Evolutionary conservation across 106 monocot species (phyloP).

Genomic region (Cymbidium sinense): DNA sequence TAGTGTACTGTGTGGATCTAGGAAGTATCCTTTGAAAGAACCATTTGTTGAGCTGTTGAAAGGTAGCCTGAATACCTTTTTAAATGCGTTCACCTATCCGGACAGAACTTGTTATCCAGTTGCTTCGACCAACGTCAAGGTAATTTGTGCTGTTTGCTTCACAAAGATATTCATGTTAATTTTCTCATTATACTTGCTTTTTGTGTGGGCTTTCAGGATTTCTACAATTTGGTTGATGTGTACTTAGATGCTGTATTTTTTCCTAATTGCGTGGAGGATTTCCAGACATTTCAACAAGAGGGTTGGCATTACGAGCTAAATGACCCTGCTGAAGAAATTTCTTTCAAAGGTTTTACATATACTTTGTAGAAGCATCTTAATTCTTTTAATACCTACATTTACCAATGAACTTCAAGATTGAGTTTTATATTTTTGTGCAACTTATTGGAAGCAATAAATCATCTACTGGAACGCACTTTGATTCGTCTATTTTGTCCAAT

Average conservation of each 20-base stretch:
- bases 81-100: constrained; percentile 99
- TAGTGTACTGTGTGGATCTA: constrained; percentile 95
- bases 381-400: background rate
- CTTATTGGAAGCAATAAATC: background rate
- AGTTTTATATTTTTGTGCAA: background rate
- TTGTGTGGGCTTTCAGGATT: constrained; percentile 52
- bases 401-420: background rate
- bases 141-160: constrained; percentile 15
- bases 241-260: constrained; percentile 98
- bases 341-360: constrained; percentile 68
- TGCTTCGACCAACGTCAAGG: constrained; percentile 96
- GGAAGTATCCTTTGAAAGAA: constrained; percentile 96
- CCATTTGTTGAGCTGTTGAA: constrained; percentile 97
- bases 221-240: constrained; percentile 98
- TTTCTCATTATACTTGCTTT: background rate
- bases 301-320: constrained; percentile 99
- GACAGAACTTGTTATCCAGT: constrained; percentile 99
- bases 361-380: background rate
- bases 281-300: constrained; percentile 97
- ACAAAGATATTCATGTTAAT: background rate
- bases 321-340: constrained; percentile 79
- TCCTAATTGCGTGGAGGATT: constrained; percentile 91
- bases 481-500: background rate
- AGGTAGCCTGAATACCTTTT: constrained; percentile 89
- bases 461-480: background rate